Conservation (phyloP, 2,329 filamentous ascomycete genomes). For the Aspergillus brunneoviolaceus region DNA sequence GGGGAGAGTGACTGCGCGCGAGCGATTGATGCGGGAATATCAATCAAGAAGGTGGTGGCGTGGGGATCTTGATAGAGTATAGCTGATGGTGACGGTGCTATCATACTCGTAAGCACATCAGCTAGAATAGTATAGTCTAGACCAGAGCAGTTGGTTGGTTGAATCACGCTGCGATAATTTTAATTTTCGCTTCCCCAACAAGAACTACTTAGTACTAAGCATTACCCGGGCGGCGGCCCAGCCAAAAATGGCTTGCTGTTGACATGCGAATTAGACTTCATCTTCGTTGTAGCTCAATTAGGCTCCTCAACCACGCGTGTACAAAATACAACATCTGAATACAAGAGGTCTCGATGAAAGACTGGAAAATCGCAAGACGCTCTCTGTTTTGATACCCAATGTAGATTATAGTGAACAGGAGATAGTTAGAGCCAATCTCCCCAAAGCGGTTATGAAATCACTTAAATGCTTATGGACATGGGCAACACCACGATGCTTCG, state of each 20-base stretch:
- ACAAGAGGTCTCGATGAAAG: slow-evolving; percentile 1
- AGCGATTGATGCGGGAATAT: slow-evolving; percentile 59
- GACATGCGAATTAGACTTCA: too few relatives aligned
- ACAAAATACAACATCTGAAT: slow-evolving; percentile 1
- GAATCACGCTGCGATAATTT: not conserved
- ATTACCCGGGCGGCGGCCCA: not conserved
- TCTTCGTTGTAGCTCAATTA: too few relatives aligned
- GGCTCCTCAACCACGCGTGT: too few relatives aligned
- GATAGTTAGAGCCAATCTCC: slow-evolving; percentile 3
- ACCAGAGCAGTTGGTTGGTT: not conserved
- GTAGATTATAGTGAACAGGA: slow-evolving; percentile 10
- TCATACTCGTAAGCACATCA: slow-evolving; percentile 2
- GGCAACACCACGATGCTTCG: slow-evolving; percentile 18
- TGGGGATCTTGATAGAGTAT: slow-evolving; percentile 54
- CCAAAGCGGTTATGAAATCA: slow-evolving; percentile 8
- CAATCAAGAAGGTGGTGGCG: slow-evolving; percentile 52
- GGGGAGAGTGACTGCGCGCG: slow-evolving; percentile 48
- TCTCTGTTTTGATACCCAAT: slow-evolving; percentile 20
- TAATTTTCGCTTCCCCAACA: not conserved
- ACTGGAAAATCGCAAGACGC: slow-evolving; percentile 17
- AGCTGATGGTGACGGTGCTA: slow-evolving; percentile 23
- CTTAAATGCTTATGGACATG: slow-evolving; percentile 16
- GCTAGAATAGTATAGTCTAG: not conserved
- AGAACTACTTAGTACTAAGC: too few relatives aligned
- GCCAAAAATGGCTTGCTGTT: not conserved